These are phyloP conservation scores for Xerocomellus amylosporus DNA, from an alignment of 768 basidiomycete species.

Conservation along the genomic window DNA sequence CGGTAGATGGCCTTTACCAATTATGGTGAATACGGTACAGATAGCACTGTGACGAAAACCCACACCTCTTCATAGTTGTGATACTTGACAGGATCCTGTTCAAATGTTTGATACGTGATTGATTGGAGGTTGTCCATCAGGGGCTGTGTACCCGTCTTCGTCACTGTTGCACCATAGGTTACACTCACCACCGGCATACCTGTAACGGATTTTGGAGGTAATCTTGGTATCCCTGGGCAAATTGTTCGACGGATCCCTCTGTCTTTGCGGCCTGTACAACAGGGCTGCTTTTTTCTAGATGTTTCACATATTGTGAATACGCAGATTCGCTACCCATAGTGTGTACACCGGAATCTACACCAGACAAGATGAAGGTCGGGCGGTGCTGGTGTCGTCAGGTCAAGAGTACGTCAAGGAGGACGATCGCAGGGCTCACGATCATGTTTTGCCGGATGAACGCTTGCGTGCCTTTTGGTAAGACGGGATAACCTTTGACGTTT, in stretches of 20 bases:
- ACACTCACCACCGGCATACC: constrained; percentile 39
- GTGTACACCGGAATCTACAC: constrained; percentile 64
- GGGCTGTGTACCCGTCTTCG: constrained; percentile 50
- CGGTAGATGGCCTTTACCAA: constrained; percentile 66
- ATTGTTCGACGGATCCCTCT: constrained; percentile 80
- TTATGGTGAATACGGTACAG: constrained; percentile 8
- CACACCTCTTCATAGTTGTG: constrained; percentile 87
- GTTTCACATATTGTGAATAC: constrained; percentile 85
- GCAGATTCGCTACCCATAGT: constrained; percentile 77
- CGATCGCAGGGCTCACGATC: constrained; percentile 53
- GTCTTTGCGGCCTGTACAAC: constrained; percentile 60
- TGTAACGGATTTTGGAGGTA: constrained; percentile 94
- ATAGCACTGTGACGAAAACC: constrained; percentile 6
- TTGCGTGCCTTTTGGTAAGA: constrained; percentile 91
- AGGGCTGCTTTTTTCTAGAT: constrained; percentile 77
- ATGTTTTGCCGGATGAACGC: constrained; percentile 87
- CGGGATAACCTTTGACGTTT: constrained; percentile 95
- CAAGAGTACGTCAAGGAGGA: constrained; percentile 15
- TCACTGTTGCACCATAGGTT: constrained; percentile 5
- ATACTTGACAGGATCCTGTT: constrained; percentile 97
- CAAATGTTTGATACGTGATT: constrained; percentile 95
- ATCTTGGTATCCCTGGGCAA: constrained; percentile 91
- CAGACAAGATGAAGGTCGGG: constrained; percentile 81
- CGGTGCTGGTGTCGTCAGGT: constrained; percentile 56
- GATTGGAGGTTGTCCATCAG: constrained; percentile 97